Base-by-base conservation (phyloP, 148 eudicot genomes). In the Simmondsia chinensis region DNA sequence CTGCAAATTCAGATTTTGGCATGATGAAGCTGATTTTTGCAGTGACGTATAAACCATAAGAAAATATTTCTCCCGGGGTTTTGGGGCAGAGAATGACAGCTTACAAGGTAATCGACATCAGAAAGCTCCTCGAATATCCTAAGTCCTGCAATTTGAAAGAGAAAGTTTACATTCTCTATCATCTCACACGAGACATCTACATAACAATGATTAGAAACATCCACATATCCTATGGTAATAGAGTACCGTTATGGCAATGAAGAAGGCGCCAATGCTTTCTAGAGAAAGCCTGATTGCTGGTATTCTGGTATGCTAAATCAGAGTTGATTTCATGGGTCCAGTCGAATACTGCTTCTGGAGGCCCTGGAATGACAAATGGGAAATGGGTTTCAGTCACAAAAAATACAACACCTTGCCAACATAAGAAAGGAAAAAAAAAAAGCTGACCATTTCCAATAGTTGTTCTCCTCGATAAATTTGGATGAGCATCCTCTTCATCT, bases 221-320 rank as follows among this genome's bases (percentile, higher is more conserved):
- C 6, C 5, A 16, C 39, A 41, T 27, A 36, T 44, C 14, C 36
- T 6, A 28, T 6, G 52, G n/a, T 44, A 30, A 35, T 42, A 10
- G 33, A 52, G 20, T 52, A 77, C 99, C 99, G 69, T 93, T 93
- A 77, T 93, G 99, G 66, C 96, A 79, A 37, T 86, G 99, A 60
- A 93, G 96, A 60, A 93, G 94, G 45, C 99, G 99, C 99, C 99
- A 93, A 60, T 86, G 78, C 67, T 82, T 93, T 61, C 88, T 72
- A 41, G 94, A 86, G 60, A 91, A 86, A 48, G 81, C 86, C 62
- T 82, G 94, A 59, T 56, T 85, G 55, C 62, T 72, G 11, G 66
- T 60, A 57, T 65, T 82, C 46, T 86, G 79, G 65, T 82, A 75
- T 37, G 78, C 53, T 37, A 86, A 53, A 56, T 82, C 94, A 39